These are phyloP conservation scores for Phytophthora tentaculata DNA, from an alignment of 352 stramenopile genomes.

Conservation along the genomic window DNA sequence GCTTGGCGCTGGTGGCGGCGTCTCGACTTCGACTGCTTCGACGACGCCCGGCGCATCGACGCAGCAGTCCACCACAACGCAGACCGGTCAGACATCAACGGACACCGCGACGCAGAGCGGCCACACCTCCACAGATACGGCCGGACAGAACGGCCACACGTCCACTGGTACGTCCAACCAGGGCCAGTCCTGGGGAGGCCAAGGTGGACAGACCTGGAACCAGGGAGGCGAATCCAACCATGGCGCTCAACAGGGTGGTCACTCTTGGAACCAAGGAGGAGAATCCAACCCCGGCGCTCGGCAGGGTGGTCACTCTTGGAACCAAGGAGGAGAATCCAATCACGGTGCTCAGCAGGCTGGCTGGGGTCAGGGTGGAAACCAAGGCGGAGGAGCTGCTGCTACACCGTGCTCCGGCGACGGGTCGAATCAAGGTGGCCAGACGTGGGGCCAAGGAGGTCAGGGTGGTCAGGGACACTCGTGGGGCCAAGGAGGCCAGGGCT, in stretches of 20 bases:
- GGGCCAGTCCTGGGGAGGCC: background rate
- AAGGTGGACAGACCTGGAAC: too few relatives aligned
- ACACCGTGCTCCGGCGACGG: slow-evolving; percentile 16
- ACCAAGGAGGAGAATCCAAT: background rate
- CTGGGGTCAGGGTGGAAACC: slow-evolving; percentile 2
- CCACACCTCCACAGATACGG: slow-evolving; percentile 13
- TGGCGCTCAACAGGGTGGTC: background rate
- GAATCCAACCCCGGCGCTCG: background rate
- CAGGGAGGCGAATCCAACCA: background rate
- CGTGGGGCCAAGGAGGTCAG: slow-evolving; percentile 9
- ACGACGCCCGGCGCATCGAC: background rate
- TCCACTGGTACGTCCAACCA: slow-evolving; percentile 10
- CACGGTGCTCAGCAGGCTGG: background rate
- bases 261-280: background rate
- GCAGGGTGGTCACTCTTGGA: background rate
- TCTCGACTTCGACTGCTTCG: slow-evolving; percentile 24
- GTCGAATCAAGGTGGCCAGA: slow-evolving; percentile 9
- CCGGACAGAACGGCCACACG: background rate
- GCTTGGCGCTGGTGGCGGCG: slow-evolving; percentile 30
- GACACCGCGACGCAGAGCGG: slow-evolving; percentile 10
- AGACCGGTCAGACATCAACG: slow-evolving; percentile 12
- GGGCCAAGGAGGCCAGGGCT: slow-evolving; percentile 10
- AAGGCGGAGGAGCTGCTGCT: slow-evolving; percentile 13
- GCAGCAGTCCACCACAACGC: slow-evolving; percentile 16
- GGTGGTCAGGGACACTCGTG: slow-evolving; percentile 5